Evolutionary conservation across 805 yeast species (phyloP).

Genomic region (Cyberlindnera xylosilytica): DNA sequence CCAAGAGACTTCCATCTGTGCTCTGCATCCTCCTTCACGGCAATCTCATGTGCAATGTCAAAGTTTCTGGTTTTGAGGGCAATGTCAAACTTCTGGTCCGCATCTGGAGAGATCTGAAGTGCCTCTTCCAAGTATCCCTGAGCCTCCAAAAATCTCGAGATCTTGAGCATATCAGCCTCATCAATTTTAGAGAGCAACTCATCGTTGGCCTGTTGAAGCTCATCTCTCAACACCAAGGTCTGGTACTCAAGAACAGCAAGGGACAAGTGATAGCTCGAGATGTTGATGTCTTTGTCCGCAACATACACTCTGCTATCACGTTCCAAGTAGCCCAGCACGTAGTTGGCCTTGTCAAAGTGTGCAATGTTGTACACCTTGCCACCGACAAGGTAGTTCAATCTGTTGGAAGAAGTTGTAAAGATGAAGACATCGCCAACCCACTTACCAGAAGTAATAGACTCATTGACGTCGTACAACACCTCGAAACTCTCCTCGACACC

Average conservation of each 20-base stretch:
- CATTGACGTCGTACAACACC: conserved; percentile 77
- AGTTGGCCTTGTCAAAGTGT: conserved; percentile 87
- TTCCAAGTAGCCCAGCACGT: conserved; percentile 83
- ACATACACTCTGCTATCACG: conserved; percentile 88
- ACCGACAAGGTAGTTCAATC: conserved; percentile 93
- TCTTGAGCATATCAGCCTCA: conserved; percentile 65
- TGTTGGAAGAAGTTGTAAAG: conserved; percentile 80
- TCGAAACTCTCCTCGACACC: conserved; percentile 88
- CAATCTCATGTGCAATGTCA: conserved; percentile 65
- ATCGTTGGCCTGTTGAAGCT: conserved; percentile 75
- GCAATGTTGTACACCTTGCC: conserved; percentile 89
- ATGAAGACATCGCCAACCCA: conserved; percentile 98
- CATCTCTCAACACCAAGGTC: conserved; percentile 93
- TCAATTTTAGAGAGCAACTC: conserved; percentile 56
- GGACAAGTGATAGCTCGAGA: conserved; percentile 77
- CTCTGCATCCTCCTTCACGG: conserved; percentile 49
- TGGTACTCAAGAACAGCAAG: conserved; percentile 90
- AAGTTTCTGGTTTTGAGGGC: conserved; percentile 77
- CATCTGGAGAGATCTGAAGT: conserved; percentile 74
- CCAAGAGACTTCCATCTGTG: conserved; percentile 91
- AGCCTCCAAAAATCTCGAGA: conserved; percentile 90
- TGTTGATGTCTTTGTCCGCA: conserved; percentile 85
- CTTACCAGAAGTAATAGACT: conserved; percentile 79
- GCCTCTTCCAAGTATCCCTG: conserved; percentile 89
- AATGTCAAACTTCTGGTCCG: conserved; percentile 88